Conservation (phyloP, 306 rosid species). For the Canavalia gladiata region DNA sequence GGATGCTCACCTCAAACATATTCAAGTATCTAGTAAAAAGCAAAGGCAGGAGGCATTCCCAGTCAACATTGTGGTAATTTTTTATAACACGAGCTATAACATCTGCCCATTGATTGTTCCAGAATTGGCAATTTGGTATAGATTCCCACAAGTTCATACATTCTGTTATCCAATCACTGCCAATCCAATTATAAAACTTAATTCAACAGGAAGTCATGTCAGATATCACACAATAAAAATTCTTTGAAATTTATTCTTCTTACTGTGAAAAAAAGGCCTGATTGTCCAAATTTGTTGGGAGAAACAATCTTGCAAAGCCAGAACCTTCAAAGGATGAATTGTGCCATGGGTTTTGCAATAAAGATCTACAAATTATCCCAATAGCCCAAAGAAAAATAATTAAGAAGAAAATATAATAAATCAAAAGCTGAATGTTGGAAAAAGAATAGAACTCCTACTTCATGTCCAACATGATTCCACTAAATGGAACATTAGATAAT, state of each 20-base stretch:
- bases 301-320: slow-evolving; percentile 95
- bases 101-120: slow-evolving; percentile 99
- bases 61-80: slow-evolving; percentile 76
- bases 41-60: slow-evolving; percentile 85
- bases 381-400: slow-evolving; percentile 39
- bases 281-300: slow-evolving; percentile 90
- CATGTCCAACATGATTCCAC: slow-evolving; percentile 37
- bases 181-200: slow-evolving; percentile 49
- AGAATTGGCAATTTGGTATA: slow-evolving; percentile 97
- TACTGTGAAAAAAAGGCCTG: slow-evolving; percentile 85
- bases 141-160: slow-evolving; percentile 85
- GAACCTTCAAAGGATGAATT: slow-evolving; percentile 98
- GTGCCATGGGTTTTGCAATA: slow-evolving; percentile 98
- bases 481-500: slow-evolving; percentile 35
- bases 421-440: slow-evolving; percentile 26
- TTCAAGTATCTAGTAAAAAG: slow-evolving; percentile 94
- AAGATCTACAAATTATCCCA: slow-evolving; percentile 71
- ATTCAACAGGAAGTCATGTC: slow-evolving; percentile 41
- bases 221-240: slow-evolving; percentile 47
- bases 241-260: slow-evolving; percentile 54
- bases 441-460: slow-evolving; percentile 10
- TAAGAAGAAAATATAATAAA: slow-evolving; percentile 35
- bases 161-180: slow-evolving; percentile 83
- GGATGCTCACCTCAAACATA: slow-evolving; percentile 93
- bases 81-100: slow-evolving; percentile 88